phyloP scores from a whole-genome alignment of 345 rosid genomes.

The Euphorbia pulcherrima region DNA sequence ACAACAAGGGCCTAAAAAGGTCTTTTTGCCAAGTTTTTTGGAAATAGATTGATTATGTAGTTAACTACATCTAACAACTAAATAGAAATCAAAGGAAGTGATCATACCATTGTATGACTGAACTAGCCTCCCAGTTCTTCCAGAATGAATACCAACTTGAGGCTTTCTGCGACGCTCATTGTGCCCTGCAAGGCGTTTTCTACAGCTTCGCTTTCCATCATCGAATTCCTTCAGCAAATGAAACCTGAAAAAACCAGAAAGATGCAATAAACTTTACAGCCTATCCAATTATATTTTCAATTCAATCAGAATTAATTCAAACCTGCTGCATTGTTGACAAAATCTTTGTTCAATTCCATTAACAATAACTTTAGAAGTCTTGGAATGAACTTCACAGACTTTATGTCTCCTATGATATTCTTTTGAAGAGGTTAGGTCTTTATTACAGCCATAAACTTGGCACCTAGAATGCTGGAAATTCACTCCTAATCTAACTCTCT shows the following conservation, averaged over 20 bases:
- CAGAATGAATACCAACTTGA: constrained; percentile 27
- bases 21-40: too few relatives aligned
- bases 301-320: not conserved
- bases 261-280: not conserved
- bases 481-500: constrained; percentile 5
- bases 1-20: too few relatives aligned
- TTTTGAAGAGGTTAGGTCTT: constrained; percentile 49
- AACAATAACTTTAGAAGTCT: constrained; percentile 50
- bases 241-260: constrained; percentile 32
- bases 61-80: not conserved
- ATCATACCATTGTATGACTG: constrained; percentile 45
- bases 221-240: constrained; percentile 43
- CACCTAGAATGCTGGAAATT: constrained; percentile 37
- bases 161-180: constrained; percentile 44
- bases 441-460: constrained; percentile 56
- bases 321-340: constrained; percentile 71
- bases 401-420: constrained; percentile 57
- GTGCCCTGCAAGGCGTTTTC: constrained; percentile 45
- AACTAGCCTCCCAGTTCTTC: constrained; percentile 45
- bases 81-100: not conserved
- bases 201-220: constrained; percentile 48
- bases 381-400: constrained; percentile 56
- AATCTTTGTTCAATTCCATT: constrained; percentile 53
- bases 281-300: not conserved
- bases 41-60: not conserved